Base-by-base conservation (phyloP, 2,329 filamentous ascomycete species). In the Ophiostoma australiae region DNA sequence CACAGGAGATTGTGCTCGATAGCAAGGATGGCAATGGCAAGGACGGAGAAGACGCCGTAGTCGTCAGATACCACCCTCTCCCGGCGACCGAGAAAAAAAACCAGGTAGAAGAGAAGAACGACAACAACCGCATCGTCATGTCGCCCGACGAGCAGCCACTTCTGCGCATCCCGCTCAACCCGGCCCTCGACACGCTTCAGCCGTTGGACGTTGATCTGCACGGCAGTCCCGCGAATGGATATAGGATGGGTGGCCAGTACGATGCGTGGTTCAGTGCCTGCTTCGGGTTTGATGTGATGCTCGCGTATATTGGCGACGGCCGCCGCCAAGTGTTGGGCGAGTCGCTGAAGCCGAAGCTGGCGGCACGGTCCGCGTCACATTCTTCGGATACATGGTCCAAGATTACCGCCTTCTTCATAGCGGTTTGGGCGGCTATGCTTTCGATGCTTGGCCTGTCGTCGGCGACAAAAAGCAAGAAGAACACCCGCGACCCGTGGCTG, bases 181-280 rank as follows among this genome's bases (percentile, higher is more conserved):
- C 89, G 0, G 78, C 84, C 17, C 78, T 82, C 0, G 77, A 79
- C 1, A 77, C 74, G 0, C 79, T 90, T 2, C 78, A 82, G 0
- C 79, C 78, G 35, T 76, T 89, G 1, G 79, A 84, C 3, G 79
- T 92, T 70, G 80, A 82, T 61, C 84, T 93, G 76, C 86, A 91
- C 74, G 79, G 81, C 69, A 90, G 88, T 76, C 78, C 82, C 0
- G 85, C 87, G 0, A 79, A 78, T 13, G 89, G 84, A 1, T 90
- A 88, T 76, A 83, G 87, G 69, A 90, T 93, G 88, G 88, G 87
- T 3, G 75, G 80, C 1, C 71, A 78, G 37, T 88, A 86, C 76
- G 86, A 89, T 73, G 78, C 79, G 33, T 93, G 91, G 89, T 92
- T 94, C 80, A 86, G 86, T 20, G 81, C 82, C 27, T 85, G 87